phyloP scores from a whole-genome alignment of 2,329 filamentous ascomycete genomes.

The Curvularia spicifera region DNA sequence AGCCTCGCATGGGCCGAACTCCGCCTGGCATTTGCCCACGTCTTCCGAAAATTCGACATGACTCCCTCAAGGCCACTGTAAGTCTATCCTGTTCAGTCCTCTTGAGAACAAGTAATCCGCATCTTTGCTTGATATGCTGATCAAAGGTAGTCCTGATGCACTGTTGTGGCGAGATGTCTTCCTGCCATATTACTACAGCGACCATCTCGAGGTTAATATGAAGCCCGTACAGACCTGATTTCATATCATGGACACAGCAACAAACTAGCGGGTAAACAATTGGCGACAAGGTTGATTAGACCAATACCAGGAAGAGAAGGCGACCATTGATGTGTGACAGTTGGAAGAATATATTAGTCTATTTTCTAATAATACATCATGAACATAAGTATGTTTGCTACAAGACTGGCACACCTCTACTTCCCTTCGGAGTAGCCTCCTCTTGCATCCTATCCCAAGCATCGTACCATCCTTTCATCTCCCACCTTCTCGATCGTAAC shows the following conservation, averaged over 20 bases:
- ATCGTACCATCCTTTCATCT: constrained; percentile 51
- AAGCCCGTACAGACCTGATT: constrained; percentile 7
- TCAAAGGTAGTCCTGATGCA: constrained; percentile 21
- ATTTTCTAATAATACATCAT: neutral
- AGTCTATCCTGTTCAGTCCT: constrained; percentile 3
- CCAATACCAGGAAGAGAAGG: neutral
- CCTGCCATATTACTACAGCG: constrained; percentile 29
- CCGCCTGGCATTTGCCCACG: constrained; percentile 38
- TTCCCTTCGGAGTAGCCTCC: neutral
- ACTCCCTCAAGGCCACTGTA: constrained; percentile 30
- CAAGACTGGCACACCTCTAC: neutral
- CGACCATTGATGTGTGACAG: neutral
- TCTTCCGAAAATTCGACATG: constrained; percentile 43
- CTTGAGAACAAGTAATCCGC: neutral
- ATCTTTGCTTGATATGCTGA: constrained; percentile 8
- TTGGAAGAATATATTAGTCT: neutral
- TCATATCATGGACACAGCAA: neutral
- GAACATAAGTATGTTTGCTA: neutral
- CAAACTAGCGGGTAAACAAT: neutral
- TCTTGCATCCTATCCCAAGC: constrained; percentile 17
- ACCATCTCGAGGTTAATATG: constrained; percentile 29
- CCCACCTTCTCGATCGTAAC: constrained; percentile 44
- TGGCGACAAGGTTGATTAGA: neutral
- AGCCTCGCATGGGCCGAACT: constrained; percentile 47
- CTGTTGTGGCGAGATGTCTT: constrained; percentile 33